A percentile compares a stretch with the other conserved stretches of the same genome.
Conservation (phyloP, 768 basidiomycete species). For the Leccinum ochraceum region DNA sequence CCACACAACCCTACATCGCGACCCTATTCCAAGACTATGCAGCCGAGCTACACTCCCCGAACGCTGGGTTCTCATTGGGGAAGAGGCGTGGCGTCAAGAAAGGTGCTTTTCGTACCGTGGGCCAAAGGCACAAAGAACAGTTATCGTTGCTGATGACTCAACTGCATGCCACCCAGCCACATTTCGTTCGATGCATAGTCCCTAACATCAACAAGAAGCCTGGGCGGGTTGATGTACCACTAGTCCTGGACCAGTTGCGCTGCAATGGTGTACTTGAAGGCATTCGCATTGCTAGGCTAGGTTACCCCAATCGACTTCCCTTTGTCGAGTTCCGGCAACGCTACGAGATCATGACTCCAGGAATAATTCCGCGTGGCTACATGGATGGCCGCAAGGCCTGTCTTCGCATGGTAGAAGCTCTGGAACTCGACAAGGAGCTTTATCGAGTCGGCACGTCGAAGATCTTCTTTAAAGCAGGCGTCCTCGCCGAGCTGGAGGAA, state of each 20-base stretch:
- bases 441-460: constrained; percentile 96
- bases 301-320: constrained; percentile 95
- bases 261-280: constrained; percentile 99
- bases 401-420: constrained; percentile 82
- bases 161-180: constrained; percentile 91
- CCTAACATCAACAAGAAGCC: constrained; percentile 93
- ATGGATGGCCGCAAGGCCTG: constrained; percentile 98
- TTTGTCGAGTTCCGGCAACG: constrained; percentile 98
- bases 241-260: constrained; percentile 93
- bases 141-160: constrained; percentile 89
- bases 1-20: constrained; percentile 80
- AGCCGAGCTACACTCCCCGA: constrained; percentile 44
- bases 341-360: constrained; percentile 94
- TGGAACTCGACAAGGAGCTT: constrained; percentile 81
- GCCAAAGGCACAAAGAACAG: constrained; percentile 95
- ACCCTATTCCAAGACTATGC: constrained; percentile 81
- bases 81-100: constrained; percentile 86
- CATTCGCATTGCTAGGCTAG: constrained; percentile 94
- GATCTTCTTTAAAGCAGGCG: constrained; percentile 98
- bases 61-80: constrained; percentile 39
- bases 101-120: constrained; percentile 96
- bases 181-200: constrained; percentile 98
- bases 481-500: constrained; percentile 95
- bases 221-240: constrained; percentile 86
- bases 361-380: constrained; percentile 90